Conservation (phyloP, 768 basidiomycete genomes). For the Trametopsis cervina region DNA sequence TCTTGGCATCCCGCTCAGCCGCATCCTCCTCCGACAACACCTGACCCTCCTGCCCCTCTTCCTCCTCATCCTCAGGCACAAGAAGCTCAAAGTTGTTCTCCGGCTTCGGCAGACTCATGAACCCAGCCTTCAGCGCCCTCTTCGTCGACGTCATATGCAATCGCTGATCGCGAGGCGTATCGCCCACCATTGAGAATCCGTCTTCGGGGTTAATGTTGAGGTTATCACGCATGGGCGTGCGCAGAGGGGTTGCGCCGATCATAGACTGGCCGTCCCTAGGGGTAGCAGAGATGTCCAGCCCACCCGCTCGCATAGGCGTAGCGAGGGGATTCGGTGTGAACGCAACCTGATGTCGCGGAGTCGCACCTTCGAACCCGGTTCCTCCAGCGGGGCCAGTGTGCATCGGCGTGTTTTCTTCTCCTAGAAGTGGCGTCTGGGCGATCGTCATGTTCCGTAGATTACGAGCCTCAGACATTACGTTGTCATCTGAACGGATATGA, state of each 20-base stretch:
- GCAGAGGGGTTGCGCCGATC: conserved; percentile 69
- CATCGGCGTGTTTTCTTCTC: conserved; percentile 95
- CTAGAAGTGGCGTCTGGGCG: conserved; percentile 88
- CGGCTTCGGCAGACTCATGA: conserved; percentile 80
- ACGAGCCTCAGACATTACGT: conserved; percentile 88
- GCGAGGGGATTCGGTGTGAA: conserved; percentile 97
- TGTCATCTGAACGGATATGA: conserved; percentile 64
- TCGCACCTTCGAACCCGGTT: conserved; percentile 92
- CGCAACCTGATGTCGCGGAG: conserved; percentile 83
- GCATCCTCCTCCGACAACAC: conserved; percentile 75
- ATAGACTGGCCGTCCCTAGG: conserved; percentile 25
- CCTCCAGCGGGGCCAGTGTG: conserved; percentile 68
- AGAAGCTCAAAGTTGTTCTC: conserved; percentile 97
- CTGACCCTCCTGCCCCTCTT: conserved; percentile 29
- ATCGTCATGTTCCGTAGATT: conserved; percentile 93
- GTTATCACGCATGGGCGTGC: conserved; percentile 92
- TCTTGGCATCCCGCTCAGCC: conserved; percentile 78
- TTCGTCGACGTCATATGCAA: conserved; percentile 58
- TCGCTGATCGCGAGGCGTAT: conserved; percentile 75
- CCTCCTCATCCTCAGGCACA: conserved; percentile 82
- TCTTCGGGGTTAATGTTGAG: conserved; percentile 80
- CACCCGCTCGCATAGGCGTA: conserved; percentile 60
- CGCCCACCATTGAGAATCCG: conserved; percentile 45
- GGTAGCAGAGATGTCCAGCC: conserved; percentile 30
- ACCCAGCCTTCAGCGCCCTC: conserved; percentile 72